phyloP scores from a whole-genome alignment of 306 rosid species.

The Prunus campanulata region DNA sequence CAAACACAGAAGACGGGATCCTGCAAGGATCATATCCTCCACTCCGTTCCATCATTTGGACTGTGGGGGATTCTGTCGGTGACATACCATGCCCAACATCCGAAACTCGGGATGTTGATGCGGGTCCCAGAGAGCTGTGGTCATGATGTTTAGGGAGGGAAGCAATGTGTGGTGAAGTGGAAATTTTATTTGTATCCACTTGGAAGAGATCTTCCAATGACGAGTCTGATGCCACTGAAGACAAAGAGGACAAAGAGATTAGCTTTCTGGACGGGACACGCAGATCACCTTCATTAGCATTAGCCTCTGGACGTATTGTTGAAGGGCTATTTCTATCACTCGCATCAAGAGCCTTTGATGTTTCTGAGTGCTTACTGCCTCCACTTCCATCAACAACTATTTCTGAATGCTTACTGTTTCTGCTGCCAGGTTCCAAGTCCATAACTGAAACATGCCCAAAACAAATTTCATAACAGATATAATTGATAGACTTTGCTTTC shows the following conservation, averaged over 20 bases:
- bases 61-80: slow-evolving; percentile 45
- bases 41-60: slow-evolving; percentile 70
- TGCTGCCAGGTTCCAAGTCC: slow-evolving; percentile 21
- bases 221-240: slow-evolving; percentile 33
- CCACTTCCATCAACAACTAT: slow-evolving; percentile 23
- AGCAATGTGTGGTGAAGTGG: not conserved
- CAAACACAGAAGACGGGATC: slow-evolving; percentile 69
- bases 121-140: slow-evolving; percentile 9
- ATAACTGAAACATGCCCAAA: slow-evolving; percentile 17
- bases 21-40: slow-evolving; percentile 50
- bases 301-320: slow-evolving; percentile 14
- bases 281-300: slow-evolving; percentile 15
- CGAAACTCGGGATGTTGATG: slow-evolving; percentile 30
- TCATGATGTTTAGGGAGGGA: slow-evolving; percentile 7
- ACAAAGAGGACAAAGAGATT: slow-evolving; percentile 25
- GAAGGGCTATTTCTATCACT: slow-evolving; percentile 13
- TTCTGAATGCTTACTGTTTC: slow-evolving; percentile 18
- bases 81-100: slow-evolving; percentile 16
- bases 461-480: not conserved
- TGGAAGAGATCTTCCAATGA: slow-evolving; percentile 25
- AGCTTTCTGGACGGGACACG: slow-evolving; percentile 16
- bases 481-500: not conserved
- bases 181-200: slow-evolving; percentile 14
- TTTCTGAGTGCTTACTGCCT: slow-evolving; percentile 30
- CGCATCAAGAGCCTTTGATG: slow-evolving; percentile 18